phyloP scores from a whole-genome alignment of 2,329 filamentous ascomycete genomes.

The Aspergillus texensis region DNA sequence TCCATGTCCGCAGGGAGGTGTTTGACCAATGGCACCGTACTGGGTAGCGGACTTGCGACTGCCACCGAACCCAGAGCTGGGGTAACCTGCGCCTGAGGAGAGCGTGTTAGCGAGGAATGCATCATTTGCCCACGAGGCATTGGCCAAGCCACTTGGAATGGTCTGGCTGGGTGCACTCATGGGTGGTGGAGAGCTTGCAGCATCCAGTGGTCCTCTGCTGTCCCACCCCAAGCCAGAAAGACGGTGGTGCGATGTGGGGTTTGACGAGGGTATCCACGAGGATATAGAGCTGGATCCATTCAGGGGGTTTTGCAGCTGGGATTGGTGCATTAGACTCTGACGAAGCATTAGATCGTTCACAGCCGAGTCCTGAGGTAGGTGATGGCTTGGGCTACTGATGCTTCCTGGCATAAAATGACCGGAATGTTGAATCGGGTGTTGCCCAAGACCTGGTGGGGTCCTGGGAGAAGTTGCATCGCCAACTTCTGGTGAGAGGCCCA shows the following conservation, averaged over 20 bases:
- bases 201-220: constrained; percentile 17
- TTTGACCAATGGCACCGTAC: constrained; percentile 48
- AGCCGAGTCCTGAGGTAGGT: constrained; percentile 28
- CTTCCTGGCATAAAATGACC: constrained; percentile 19
- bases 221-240: constrained; percentile 29
- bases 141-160: constrained; percentile 30
- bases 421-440: constrained; percentile 17
- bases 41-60: constrained; percentile 34
- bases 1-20: constrained; percentile 52
- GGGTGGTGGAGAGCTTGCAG: constrained; percentile 20
- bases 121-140: constrained; percentile 39
- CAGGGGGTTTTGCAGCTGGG: constrained; percentile 24
- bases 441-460: constrained; percentile 40
- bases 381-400: constrained; percentile 19
- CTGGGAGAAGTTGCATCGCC: constrained; percentile 44
- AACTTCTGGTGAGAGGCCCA: constrained; percentile 47
- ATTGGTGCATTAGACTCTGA: constrained; percentile 31
- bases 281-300: constrained; percentile 25
- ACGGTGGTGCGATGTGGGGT: constrained; percentile 18
- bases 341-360: constrained; percentile 32
- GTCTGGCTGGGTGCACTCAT: constrained; percentile 29
- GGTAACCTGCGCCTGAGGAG: constrained; percentile 27
- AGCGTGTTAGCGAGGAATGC: constrained; percentile 39
- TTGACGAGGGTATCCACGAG: constrained; percentile 28
- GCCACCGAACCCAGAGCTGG: constrained; percentile 26